Evolutionary conservation across 2,329 filamentous ascomycete species (phyloP), one percentile per base, ranked within the genome.

Genomic region (Septoria linicola): DNA sequence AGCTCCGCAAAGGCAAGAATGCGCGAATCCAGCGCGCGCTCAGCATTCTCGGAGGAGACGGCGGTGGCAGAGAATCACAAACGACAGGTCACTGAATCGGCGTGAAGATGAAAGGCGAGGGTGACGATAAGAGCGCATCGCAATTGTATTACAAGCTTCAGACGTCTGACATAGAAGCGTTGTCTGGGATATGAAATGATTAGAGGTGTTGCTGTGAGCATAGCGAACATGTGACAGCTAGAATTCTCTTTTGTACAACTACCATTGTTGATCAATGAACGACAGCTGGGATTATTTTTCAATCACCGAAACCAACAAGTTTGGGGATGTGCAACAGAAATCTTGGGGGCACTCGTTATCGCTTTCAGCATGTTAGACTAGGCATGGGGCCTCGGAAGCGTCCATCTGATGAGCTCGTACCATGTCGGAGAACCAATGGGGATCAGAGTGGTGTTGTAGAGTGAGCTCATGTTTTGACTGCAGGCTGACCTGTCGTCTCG

Each of bases 21-120:
- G 41, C 43, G 48, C 53, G 46, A 10, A 55, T 59, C 21, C 52
- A 53, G 41, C 56, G 62, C n/a, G 62, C 62, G 14, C 48, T 65
- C 31, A 43, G 41, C 32, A 42, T 65, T 46, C 57, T 65, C 10
- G 62, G 62, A 14, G 62, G 62, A 13, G 59, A 65, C 37, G 62
- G 62, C 31, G 62, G 62, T 43, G 62, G 62, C n/a, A 52, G 42
- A 46, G 59, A 59, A 48, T 37, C 48, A n/a, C 19, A 45, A 49
- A 36, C 17, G 34, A 41, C 46, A 23, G 46, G 46, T 27, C 46
- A 49, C 20, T 49, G 31, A 49, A 25, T 37, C 32, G 19, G 41
- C 34, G 17, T 17, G 41, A 30, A 44, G 41, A 49, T 46, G 17
- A 50, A 35, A 35, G 40, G 30, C 41, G 30, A 45, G 35, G 45